These are phyloP conservation scores for Lyophyllum decastes DNA, from an alignment of 768 basidiomycete species.

Conservation along the genomic window DNA sequence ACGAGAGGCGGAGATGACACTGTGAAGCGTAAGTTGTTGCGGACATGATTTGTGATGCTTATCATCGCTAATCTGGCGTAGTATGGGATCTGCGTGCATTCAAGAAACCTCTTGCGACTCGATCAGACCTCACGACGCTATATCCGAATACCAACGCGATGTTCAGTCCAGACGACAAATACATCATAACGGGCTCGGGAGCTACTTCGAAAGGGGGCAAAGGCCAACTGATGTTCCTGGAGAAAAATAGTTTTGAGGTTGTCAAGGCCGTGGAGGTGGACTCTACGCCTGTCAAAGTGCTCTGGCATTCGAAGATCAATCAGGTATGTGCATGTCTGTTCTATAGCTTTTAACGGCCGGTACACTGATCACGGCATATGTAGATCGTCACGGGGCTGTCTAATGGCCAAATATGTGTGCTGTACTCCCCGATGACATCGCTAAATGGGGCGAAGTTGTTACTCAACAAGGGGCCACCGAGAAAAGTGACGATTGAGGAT, in stretches of 20 bases:
- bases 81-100: conserved; percentile 95
- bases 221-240: conserved; percentile 75
- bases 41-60: neutral
- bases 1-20: conserved; percentile 95
- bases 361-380: conserved; percentile 10
- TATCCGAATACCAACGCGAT: conserved; percentile 94
- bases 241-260: conserved; percentile 67
- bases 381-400: conserved; percentile 89
- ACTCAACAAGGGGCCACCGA: conserved; percentile 82
- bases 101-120: conserved; percentile 83
- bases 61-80: conserved; percentile 27
- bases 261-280: conserved; percentile 69
- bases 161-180: conserved; percentile 94
- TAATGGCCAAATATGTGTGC: conserved; percentile 82
- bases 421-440: conserved; percentile 91
- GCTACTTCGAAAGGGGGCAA: conserved; percentile 64
- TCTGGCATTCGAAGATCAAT: conserved; percentile 98
- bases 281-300: conserved; percentile 83
- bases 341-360: neutral
- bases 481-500: conserved; percentile 83
- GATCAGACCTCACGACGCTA: conserved; percentile 64
- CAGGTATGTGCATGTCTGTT: conserved; percentile 57
- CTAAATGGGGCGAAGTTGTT: conserved; percentile 91
- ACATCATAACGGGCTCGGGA: conserved; percentile 82
- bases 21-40: conserved; percentile 76